These are phyloP conservation scores for Pichia sp. DNA, from an alignment of 1,139 yeast species.

Conservation along the genomic window DNA sequence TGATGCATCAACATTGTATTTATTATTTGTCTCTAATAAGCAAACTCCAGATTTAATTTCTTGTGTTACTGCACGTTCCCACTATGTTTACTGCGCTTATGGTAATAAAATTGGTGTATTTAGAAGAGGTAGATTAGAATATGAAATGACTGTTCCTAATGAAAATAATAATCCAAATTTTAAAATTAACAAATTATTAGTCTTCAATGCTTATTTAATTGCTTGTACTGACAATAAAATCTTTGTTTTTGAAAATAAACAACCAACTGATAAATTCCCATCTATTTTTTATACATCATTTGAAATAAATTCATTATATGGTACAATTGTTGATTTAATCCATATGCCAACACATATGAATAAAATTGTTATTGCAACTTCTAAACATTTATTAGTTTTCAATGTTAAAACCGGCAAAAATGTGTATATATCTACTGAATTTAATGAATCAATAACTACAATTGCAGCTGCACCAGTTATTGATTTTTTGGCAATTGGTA, in stretches of 20 bases:
- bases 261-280: slow-evolving; percentile 38
- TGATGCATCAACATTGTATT: slow-evolving; percentile 82
- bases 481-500: slow-evolving; percentile 77
- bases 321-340: slow-evolving; percentile 58
- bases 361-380: slow-evolving; percentile 74
- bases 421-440: slow-evolving; percentile 52
- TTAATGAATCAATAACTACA: slow-evolving; percentile 49
- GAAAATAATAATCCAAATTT: slow-evolving; percentile 27
- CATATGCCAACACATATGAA: slow-evolving; percentile 94
- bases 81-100: slow-evolving; percentile 75
- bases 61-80: slow-evolving; percentile 74
- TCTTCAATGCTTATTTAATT: slow-evolving; percentile 78
- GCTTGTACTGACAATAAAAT: slow-evolving; percentile 52
- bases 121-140: slow-evolving; percentile 74
- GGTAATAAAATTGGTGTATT: slow-evolving; percentile 69
- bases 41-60: slow-evolving; percentile 70
- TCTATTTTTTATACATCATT: slow-evolving; percentile 64
- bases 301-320: slow-evolving; percentile 53
- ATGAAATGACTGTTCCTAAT: slow-evolving; percentile 38
- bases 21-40: slow-evolving; percentile 78
- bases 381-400: slow-evolving; percentile 49
- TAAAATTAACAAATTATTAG: slow-evolving; percentile 44
- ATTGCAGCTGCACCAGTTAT: slow-evolving; percentile 82
- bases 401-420: slow-evolving; percentile 77
- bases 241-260: slow-evolving; percentile 56